Conservation (phyloP, 2,329 filamentous ascomycete genomes). For the Coniochaeta ligniaria region DNA sequence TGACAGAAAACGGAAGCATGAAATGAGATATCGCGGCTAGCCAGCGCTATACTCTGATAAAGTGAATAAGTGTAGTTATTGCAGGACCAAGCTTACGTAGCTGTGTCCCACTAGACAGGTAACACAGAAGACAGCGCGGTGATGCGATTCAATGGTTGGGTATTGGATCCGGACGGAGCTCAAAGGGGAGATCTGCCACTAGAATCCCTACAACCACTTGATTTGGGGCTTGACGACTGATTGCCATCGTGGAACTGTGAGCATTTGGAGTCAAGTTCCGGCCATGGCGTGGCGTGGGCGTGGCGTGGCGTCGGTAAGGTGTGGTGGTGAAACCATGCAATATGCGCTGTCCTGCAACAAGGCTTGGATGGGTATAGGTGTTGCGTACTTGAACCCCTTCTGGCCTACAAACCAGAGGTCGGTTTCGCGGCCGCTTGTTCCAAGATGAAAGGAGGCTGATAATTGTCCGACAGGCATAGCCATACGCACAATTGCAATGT, state of each 20-base stretch:
- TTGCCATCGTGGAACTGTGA: neutral
- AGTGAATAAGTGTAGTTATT: neutral
- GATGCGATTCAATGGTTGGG: too few relatives aligned
- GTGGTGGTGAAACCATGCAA: constrained; percentile 13
- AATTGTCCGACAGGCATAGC: neutral
- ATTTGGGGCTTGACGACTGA: neutral
- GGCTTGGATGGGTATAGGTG: neutral
- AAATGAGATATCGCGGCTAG: neutral
- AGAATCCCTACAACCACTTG: neutral
- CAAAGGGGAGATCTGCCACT: neutral
- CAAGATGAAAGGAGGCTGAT: neutral
- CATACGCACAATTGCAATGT: neutral
- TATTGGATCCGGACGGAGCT: neutral
- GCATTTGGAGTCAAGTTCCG: neutral
- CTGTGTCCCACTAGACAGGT: neutral
- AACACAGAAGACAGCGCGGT: neutral
- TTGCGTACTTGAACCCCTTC: neutral
- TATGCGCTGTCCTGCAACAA: constrained; percentile 10
- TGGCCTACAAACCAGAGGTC: neutral
- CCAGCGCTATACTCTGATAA: neutral
- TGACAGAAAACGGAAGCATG: neutral
- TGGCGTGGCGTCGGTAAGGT: constrained; percentile 6
- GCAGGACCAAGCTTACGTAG: neutral
- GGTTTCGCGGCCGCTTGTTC: neutral
- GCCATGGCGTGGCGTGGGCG: constrained; percentile 1